Conservation (phyloP, 805 yeast genomes). For the Sugiyamaella lignohabitans region DNA sequence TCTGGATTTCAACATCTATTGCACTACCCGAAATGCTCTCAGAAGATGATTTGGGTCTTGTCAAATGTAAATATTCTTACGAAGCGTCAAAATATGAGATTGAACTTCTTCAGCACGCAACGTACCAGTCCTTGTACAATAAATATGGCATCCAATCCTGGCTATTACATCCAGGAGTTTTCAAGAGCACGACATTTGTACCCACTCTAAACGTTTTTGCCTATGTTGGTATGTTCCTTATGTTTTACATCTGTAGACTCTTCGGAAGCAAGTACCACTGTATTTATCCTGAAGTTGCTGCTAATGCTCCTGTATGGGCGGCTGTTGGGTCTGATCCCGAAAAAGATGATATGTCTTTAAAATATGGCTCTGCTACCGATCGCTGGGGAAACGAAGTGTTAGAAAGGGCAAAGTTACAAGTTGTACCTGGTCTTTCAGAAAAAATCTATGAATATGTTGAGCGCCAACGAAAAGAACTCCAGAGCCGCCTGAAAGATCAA, state of each 20-base stretch:
- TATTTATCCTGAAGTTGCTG: slow-evolving; percentile 82
- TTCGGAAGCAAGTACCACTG: slow-evolving; percentile 86
- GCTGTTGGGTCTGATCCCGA: slow-evolving; percentile 49
- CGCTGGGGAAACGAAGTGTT: slow-evolving; percentile 61
- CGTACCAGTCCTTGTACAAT: slow-evolving; percentile 45
- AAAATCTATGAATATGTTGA: slow-evolving; percentile 65
- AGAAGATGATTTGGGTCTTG: slow-evolving; percentile 65
- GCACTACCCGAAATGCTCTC: slow-evolving; percentile 70
- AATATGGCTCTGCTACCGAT: slow-evolving; percentile 68
- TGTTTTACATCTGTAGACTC: slow-evolving; percentile 77
- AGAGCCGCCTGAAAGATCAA: slow-evolving; percentile 64
- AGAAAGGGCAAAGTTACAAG: slow-evolving; percentile 32
- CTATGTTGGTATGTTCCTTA: slow-evolving; percentile 74
- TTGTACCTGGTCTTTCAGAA: slow-evolving; percentile 43
- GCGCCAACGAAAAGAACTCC: slow-evolving; percentile 59
- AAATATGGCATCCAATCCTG: slow-evolving; percentile 59
- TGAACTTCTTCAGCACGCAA: slow-evolving; percentile 73
- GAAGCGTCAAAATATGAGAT: slow-evolving; percentile 88
- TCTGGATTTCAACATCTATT: slow-evolving; percentile 86
- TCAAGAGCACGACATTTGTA: slow-evolving; percentile 74
- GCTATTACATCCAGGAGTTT: slow-evolving; percentile 90
- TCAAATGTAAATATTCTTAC: slow-evolving; percentile 61
- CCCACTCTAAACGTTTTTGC: slow-evolving; percentile 71
- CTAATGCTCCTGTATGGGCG: slow-evolving; percentile 75
- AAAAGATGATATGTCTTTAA: slow-evolving; percentile 42